Base-by-base conservation (phyloP, 2,329 filamentous ascomycete genomes). In the Aspergillus pseudoterreus region DNA sequence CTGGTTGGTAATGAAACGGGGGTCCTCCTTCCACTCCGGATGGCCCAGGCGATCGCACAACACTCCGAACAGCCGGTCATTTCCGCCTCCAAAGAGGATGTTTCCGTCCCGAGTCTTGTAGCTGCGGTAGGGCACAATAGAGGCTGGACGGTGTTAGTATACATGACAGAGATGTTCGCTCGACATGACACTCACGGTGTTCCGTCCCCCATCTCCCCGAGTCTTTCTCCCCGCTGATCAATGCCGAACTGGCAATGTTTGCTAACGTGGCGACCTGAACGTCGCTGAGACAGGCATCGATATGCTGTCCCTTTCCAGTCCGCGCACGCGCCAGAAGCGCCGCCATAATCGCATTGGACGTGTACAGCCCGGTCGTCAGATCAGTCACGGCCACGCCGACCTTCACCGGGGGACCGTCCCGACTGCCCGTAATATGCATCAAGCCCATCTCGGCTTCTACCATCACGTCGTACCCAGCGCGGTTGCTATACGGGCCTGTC, bases 401-500 rank as follows among this genome's bases (percentile, higher is more conserved):
- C 74, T 99, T 99, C 36, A 96, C 94, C 0, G 94, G 94, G 1
- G 91, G 87, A 0, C 92, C 91, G 63, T 95, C 88, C 50, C 92
- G 82, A 55, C 82, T 82, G 30, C 94, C 94, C 0, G 94, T 99
- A 62, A 99, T 97, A 73, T 99, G 94, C 94, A 99, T 99, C 51
- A 99, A 75, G 1, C 94, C 94, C 74, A 99, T 92, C 69, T 97
- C 94, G 53, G 94, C 94, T 76, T 99, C 94, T 10, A 99, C 92
- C 92, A 99, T 99, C 60, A 99, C 94, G 72, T 99, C 94, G 78
- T 99, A 99, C 4, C 94, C 94, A 3, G 94, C 91, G 12, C 94
- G 82, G 57, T 85, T 82, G 5, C 86, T 84, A 71, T 95, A 96
- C 0, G 94, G 94, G 0, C 94, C 94, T 1, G 89, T 96, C 69